Evolutionary conservation across 805 yeast species (phyloP), one percentile per base, ranked within the genome.

Genomic region (Saccharomycopsis javanensis): DNA sequence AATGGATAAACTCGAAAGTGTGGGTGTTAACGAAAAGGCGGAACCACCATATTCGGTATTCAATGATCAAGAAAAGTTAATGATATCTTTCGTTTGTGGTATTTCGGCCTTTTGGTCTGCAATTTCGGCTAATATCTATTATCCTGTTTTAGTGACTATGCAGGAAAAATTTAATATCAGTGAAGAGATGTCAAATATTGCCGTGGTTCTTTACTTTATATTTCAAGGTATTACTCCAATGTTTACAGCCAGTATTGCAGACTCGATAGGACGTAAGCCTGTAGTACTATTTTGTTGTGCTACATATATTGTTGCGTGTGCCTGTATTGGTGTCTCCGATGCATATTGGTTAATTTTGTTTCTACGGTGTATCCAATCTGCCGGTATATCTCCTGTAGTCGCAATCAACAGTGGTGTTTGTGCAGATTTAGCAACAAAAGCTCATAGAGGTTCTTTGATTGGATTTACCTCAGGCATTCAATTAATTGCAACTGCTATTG

Each of bases 201-300:
- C 95, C 0, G 85, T 90, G 42, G 91, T 89, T 0, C 82, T 87
- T 0, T 89, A 88, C 64, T 76, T 87, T 55, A 66, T 87, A 10
- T 77, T 85, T 55, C 97, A 89, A 70, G 80, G 83, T 0, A 64
- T 81, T 25, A 78, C 81, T 0, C 86, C 85, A 0, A 63, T 81
- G 53, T 59, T 80, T 15, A 80, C 83, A 81, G 83, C 83, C 0
- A 66, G 76, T 2, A 71, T 73, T 67, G 80, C 84, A 3, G 86
- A 81, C 62, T 67, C 69, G 57, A 57, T 76, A 51, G 61, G 61
- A 0, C 77, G 96, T 64, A 71, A 96, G 53, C 90, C 94, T 0
- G 74, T 84, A 0, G 72, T 85, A 18, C 55, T 86, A 33, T 54
- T 71, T 3, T 82, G 89, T 37, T 67, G 86, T 28, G 13, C 75